phyloP scores from a whole-genome alignment of 352 stramenopile genomes.

The Peronospora farinosa region DNA sequence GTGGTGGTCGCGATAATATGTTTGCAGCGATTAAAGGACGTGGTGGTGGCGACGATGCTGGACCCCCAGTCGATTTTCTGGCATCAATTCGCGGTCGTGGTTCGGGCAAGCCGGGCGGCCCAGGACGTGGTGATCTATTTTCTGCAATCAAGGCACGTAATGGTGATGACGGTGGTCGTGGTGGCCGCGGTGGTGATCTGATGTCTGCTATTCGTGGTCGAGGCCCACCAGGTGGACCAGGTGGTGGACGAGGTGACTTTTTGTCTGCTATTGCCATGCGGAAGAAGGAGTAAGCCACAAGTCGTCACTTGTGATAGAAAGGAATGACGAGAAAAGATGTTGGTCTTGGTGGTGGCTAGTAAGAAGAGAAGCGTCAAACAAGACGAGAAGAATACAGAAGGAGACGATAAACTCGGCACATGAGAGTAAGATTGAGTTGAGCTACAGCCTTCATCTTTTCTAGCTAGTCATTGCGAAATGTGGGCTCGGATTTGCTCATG shows the following conservation, averaged over 20 bases:
- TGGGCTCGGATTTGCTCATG: conserved; percentile 60
- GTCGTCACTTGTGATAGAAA: conserved; percentile 24
- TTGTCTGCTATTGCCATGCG: conserved; percentile 58
- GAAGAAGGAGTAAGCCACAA: conserved; percentile 42
- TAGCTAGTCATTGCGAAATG: conserved; percentile 62
- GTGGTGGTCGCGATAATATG: conserved; percentile 40
- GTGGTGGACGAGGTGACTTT: conserved; percentile 39
- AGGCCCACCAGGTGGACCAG: conserved; percentile 27
- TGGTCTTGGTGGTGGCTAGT: conserved; percentile 15
- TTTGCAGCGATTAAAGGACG: conserved; percentile 51
- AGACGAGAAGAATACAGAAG: conserved; percentile 17
- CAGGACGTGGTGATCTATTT: conserved; percentile 54
- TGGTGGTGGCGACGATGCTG: conserved; percentile 38
- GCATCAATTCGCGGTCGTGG: conserved; percentile 52
- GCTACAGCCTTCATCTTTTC: not conserved
- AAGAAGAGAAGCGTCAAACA: conserved; percentile 13
- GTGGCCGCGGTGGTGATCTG: conserved; percentile 39
- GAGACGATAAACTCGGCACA: not conserved
- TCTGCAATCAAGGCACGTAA: conserved; percentile 52
- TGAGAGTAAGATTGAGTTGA: not conserved
- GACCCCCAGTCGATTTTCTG: conserved; percentile 40
- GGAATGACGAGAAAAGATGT: conserved; percentile 10
- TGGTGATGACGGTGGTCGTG: conserved; percentile 23
- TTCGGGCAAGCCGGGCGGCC: conserved; percentile 36
- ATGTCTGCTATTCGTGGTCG: conserved; percentile 52